Evolutionary conservation across 805 yeast species (phyloP).

Genomic region (Gaillardinia entomophila): DNA sequence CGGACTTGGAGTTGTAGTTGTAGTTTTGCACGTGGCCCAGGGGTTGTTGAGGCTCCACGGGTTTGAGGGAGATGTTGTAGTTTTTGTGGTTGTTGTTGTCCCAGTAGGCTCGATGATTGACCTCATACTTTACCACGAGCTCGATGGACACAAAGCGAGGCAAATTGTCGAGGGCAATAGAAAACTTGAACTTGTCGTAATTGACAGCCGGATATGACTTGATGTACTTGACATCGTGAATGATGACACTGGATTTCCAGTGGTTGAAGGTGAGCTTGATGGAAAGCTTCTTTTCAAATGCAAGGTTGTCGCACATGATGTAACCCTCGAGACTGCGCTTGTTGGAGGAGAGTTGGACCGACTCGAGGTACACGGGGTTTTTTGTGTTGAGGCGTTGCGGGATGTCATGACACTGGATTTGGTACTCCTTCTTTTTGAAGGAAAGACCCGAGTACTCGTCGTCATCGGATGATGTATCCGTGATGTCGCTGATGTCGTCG

Average conservation of each 20-base stretch:
- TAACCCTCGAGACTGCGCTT: slow-evolving; percentile 16
- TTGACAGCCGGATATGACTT: slow-evolving; percentile 12
- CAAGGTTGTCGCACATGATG: slow-evolving; percentile 28
- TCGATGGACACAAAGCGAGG: slow-evolving; percentile 26
- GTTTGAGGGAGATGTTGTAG: slow-evolving; percentile 30
- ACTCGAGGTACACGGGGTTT: slow-evolving; percentile 27
- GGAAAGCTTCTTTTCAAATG: slow-evolving; percentile 28
- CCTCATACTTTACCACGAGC: slow-evolving; percentile 28
- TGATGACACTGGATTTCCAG: slow-evolving; percentile 34
- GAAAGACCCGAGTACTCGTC: slow-evolving; percentile 4
- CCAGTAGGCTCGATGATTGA: slow-evolving; percentile 26
- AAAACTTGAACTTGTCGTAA: slow-evolving; percentile 46
- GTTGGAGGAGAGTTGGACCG: slow-evolving; percentile 27
- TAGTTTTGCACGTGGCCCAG: slow-evolving; percentile 2
- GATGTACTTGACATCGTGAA: slow-evolving; percentile 15
- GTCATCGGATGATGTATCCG: slow-evolving; percentile 18
- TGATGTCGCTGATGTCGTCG: slow-evolving; percentile 11
- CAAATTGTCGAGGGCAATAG: slow-evolving; percentile 36
- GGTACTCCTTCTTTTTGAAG: slow-evolving; percentile 6
- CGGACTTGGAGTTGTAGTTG: slow-evolving; percentile 2
- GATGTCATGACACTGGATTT: slow-evolving; percentile 9
- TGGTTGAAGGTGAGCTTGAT: slow-evolving; percentile 46
- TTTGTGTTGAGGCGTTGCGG: slow-evolving; percentile 6
- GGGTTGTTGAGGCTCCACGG: slow-evolving; percentile 3
- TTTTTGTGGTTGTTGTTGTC: slow-evolving; percentile 31